Evolutionary conservation across 441 rosid species (phyloP).

Genomic region (Gossypium davidsonii): DNA sequence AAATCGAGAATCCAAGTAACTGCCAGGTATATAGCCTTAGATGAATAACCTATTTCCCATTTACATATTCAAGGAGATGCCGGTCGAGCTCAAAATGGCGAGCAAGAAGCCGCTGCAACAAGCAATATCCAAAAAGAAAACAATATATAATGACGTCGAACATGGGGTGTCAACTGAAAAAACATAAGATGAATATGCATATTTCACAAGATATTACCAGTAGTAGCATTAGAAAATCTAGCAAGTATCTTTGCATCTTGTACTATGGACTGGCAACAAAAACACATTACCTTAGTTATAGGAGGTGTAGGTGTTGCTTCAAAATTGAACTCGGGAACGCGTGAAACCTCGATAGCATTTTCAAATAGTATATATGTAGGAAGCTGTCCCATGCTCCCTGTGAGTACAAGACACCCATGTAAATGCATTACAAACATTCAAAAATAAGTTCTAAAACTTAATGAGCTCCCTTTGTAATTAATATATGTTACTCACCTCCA

Average conservation of each 20-base stretch:
- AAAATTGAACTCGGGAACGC: conserved; percentile 67
- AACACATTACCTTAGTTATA: conserved; percentile 52
- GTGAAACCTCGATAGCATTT: conserved; percentile 63
- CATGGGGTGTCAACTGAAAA: background rate
- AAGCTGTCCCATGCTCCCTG: conserved; percentile 74
- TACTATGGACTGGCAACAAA: background rate
- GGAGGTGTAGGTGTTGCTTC: conserved; percentile 53
- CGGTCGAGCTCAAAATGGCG: conserved; percentile 73
- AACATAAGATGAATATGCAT: background rate
- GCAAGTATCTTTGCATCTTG: background rate
- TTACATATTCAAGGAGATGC: conserved; percentile 61
- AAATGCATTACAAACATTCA: background rate
- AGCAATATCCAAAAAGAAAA: conserved; percentile 1
- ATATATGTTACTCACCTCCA: conserved; percentile 31
- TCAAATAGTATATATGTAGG: conserved; percentile 79
- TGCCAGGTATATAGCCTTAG: background rate
- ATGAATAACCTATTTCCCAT: conserved; percentile 39
- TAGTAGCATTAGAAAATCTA: background rate
- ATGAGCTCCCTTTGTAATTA: background rate
- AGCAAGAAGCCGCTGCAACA: conserved; percentile 58
- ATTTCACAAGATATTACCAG: background rate
- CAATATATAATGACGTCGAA: conserved; percentile 2
- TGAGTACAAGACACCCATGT: conserved; percentile 14
- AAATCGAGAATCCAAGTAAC: background rate
- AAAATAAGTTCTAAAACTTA: background rate